Evolutionary conservation across 2,329 filamentous ascomycete genomes (phyloP).

Genomic region (Phoma sp.): DNA sequence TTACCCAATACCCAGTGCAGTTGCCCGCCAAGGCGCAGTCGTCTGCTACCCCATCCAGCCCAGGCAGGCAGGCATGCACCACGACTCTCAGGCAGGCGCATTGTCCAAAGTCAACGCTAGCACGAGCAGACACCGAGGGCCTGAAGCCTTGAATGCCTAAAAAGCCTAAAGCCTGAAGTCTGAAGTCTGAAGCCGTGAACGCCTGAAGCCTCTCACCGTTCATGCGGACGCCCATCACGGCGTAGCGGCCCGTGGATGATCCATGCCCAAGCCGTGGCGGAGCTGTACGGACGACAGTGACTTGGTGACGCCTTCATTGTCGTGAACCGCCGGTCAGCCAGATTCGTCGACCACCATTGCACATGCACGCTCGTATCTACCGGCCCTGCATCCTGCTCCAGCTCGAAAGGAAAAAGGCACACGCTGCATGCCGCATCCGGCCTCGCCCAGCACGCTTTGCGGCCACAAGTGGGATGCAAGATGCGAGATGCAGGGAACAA

Average conservation of each 20-base stretch:
- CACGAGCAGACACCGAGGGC: conserved; percentile 2
- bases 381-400: conserved; percentile 9
- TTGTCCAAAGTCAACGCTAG: background rate
- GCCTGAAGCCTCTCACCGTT: conserved; percentile 7
- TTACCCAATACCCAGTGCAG: conserved; percentile 4
- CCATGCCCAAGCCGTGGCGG: conserved; percentile 8
- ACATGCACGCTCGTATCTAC: background rate
- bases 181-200: too few relatives aligned
- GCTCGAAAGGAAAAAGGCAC: background rate
- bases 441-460: conserved; percentile 18
- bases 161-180: too few relatives aligned
- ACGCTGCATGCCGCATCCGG: conserved; percentile 1
- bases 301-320: background rate
- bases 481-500: conserved; percentile 27
- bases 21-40: conserved; percentile 2
- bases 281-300: background rate
- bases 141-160: background rate
- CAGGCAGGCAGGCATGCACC: conserved; percentile 3
- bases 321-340: background rate
- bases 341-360: background rate
- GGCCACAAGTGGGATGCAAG: conserved; percentile 30
- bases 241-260: conserved; percentile 15
- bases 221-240: conserved; percentile 10
- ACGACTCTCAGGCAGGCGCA: conserved; percentile 6
- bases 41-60: background rate